Conservation (phyloP, 257 asterid genomes). For the Vinca minor region DNA sequence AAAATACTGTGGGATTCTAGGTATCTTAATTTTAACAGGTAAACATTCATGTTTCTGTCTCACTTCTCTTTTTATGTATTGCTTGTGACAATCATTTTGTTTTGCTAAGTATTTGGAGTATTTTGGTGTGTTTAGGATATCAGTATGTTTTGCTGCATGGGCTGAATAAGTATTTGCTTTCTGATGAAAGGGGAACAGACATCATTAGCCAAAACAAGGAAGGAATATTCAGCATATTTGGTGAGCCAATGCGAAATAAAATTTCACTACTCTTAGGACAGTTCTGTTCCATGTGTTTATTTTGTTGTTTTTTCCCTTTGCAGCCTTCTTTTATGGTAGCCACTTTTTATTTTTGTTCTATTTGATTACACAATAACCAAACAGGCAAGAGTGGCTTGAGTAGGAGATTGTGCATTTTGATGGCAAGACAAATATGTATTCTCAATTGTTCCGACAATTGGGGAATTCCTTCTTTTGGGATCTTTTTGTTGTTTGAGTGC, state of each 20-base stretch:
- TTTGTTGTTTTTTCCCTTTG: no score
- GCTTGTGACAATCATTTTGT: slow-evolving; percentile 6
- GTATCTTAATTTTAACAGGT: slow-evolving; percentile 69
- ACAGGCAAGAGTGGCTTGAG: no score
- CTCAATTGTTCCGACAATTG: no score
- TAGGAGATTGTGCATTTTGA: no score
- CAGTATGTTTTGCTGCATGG: slow-evolving; percentile 55
- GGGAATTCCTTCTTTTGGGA: no score
- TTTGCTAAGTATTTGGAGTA: slow-evolving; percentile 20
- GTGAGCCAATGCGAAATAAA: slow-evolving; percentile 38
- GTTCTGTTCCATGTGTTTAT: no score
- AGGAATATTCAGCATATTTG: slow-evolving; percentile 84
- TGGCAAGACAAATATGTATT: no score
- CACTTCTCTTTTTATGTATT: slow-evolving; percentile 8
- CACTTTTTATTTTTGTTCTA: no score
- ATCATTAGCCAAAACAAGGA: slow-evolving; percentile 86
- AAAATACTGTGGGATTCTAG: slow-evolving; percentile 58
- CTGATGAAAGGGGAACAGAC: slow-evolving; percentile 55
- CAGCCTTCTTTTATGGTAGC: no score
- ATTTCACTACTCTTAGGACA: no score
- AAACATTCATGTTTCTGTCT: slow-evolving; percentile 14
- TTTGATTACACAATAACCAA: no score
- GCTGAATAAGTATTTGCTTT: slow-evolving; percentile 59
- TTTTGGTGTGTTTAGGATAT: slow-evolving; percentile 45
- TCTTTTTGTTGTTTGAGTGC: no score